Percentiles rank a stretch among this genome's conserved stretches.
Conservation (phyloP, 352 stramenopile species). For the Globisporangium irregulare region DNA sequence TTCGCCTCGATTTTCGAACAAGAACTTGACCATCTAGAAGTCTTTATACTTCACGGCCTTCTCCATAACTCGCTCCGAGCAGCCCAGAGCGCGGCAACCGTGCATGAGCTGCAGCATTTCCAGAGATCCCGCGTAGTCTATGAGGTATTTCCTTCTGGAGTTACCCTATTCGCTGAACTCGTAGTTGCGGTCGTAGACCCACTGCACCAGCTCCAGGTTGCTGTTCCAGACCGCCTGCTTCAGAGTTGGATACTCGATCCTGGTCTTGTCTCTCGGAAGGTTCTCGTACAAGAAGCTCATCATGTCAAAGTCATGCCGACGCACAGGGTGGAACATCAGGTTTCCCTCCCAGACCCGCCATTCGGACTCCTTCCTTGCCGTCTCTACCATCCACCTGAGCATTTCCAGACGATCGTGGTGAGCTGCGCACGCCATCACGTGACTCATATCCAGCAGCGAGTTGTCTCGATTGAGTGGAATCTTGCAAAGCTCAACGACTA, state of each 20-base stretch:
- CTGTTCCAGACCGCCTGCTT: neutral
- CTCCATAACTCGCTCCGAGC: neutral
- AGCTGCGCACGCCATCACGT: neutral
- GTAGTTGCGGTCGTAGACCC: slow-evolving; percentile 4
- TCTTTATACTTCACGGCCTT: neutral
- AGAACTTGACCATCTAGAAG: slow-evolving; percentile 1
- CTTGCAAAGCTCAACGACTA: neutral
- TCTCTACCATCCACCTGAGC: neutral
- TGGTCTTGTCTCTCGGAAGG: neutral
- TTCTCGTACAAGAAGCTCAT: neutral
- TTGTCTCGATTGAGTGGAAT: neutral
- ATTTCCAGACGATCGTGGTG: neutral
- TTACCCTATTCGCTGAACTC: neutral
- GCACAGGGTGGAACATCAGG: neutral
- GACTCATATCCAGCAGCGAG: neutral
- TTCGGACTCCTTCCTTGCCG: neutral
- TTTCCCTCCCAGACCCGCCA: neutral
- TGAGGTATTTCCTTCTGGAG: too few species aligned
- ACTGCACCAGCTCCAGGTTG: slow-evolving; percentile 2
- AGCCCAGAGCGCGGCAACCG: too few species aligned
- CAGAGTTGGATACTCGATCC: neutral
- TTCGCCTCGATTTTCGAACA: neutral
- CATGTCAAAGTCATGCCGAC: neutral
- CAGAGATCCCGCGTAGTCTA: too few species aligned
- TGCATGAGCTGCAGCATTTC: too few species aligned